Evolutionary conservation across 306 rosid species (phyloP), one percentile per base, ranked within the genome.

Genomic region (Quercus rubra): DNA sequence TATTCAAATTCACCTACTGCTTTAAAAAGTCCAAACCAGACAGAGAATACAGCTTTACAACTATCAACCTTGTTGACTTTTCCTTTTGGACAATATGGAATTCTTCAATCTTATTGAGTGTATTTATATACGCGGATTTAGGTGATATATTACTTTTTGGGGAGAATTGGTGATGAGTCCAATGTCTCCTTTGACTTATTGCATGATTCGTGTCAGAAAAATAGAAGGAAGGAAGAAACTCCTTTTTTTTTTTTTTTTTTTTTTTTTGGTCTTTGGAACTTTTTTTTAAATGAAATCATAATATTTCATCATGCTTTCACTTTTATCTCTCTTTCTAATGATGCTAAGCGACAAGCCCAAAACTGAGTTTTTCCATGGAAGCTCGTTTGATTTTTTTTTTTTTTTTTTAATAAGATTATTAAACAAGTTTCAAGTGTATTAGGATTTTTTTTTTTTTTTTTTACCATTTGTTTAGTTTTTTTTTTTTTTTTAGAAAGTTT

Each of bases 1-100:
- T 83, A 79, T 88, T 90, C 82, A 85, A 88, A 88, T 52, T 83
- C 79, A 78, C 88, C 88, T 78, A 76, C 88, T 71, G 28, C 81
- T 72, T 63, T 49, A 12, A 0, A 49, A 49, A 49, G 54, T 73
- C 81, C 75, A 41, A 72, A 15, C 77, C 80, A 72, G 54, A 70
- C 68, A 31, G 49, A 41, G 76, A 51, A 83, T 55, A 78, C 87
- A 66, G 75, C 89, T 83, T 81, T 64, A 77, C 79, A 70, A 38
- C 79, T 67, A 79, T 57, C 79, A 66, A 85, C 73, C 75, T 69
- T 12, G 59, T 49, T 77, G 81, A 70, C 35, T 25, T 79, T n/a
- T 76, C 17, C 46, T 64, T 55, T 3, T 70, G 9, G 31, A 49
- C 62, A 67, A 43, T 71, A 57, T 67, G 76, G 71, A 55, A 20